phyloP scores from a whole-genome alignment of 768 basidiomycete species.

The Fibroporia radiculosa region DNA sequence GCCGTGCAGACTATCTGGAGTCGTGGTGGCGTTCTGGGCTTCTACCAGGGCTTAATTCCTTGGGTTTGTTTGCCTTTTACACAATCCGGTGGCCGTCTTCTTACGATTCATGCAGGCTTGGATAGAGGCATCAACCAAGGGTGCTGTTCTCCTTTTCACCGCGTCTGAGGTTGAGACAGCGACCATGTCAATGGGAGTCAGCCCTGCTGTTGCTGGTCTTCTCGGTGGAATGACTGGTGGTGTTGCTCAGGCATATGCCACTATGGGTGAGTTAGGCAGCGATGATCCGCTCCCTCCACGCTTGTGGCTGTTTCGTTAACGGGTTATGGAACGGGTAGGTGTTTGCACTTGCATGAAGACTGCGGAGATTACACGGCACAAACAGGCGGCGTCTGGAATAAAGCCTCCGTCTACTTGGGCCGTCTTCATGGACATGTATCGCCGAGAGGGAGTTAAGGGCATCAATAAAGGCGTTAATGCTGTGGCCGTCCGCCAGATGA shows the following conservation, averaged over 20 bases:
- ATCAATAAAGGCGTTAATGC: slow-evolving; percentile 99
- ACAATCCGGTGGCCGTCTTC: slow-evolving; percentile 1
- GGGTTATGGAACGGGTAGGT: slow-evolving; percentile 39
- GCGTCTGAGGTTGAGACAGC: slow-evolving; percentile 90
- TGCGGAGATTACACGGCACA: slow-evolving; percentile 93
- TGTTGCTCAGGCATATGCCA: slow-evolving; percentile 95
- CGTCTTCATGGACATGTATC: slow-evolving; percentile 92
- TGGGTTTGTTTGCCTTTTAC: slow-evolving; percentile 55
- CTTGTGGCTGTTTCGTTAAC: slow-evolving; percentile 4
- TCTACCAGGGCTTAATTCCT: slow-evolving; percentile 98
- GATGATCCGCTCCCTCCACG: too few relatives aligned
- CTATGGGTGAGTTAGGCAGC: slow-evolving; percentile 79
- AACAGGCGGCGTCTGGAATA: slow-evolving; percentile 76
- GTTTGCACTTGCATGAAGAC: slow-evolving; percentile 99
- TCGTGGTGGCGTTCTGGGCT: slow-evolving; percentile 82
- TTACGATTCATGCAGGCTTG: slow-evolving; percentile 58
- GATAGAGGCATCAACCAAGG: slow-evolving; percentile 99
- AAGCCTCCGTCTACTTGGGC: slow-evolving; percentile 91
- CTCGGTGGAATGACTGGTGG: slow-evolving; percentile 98
- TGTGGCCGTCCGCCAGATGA: slow-evolving; percentile 86
- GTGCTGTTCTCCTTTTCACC: slow-evolving; percentile 91
- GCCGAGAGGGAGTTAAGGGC: slow-evolving; percentile 86
- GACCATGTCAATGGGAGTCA: slow-evolving; percentile 56
- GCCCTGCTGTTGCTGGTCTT: slow-evolving; percentile 77
- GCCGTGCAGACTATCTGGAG: slow-evolving; percentile 84